Evolutionary conservation across 2,329 filamentous ascomycete genomes (phyloP).

Genomic region (Claviceps sp.): DNA sequence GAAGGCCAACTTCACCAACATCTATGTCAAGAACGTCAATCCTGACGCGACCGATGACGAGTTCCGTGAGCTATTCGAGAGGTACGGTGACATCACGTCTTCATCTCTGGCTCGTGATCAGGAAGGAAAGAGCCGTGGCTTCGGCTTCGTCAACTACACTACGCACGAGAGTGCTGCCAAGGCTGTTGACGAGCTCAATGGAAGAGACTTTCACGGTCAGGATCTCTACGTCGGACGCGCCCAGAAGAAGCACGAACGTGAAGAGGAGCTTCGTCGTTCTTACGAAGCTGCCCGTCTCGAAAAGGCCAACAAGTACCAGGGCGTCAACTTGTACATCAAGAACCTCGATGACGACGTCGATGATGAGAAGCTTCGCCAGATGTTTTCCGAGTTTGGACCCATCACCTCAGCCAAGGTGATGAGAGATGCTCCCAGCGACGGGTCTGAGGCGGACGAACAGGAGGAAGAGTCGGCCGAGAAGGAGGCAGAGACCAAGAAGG

Average conservation of each 20-base stretch:
- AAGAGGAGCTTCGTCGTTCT: conserved; percentile 97
- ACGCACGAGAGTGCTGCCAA: conserved; percentile 75
- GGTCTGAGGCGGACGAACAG: conserved; percentile 41
- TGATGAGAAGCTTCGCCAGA: conserved; percentile 90
- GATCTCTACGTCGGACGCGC: conserved; percentile 96
- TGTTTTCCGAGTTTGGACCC: conserved; percentile 82
- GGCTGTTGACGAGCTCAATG: conserved; percentile 86
- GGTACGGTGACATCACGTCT: conserved; percentile 87
- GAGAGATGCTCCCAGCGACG: conserved; percentile 60
- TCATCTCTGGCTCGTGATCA: conserved; percentile 80
- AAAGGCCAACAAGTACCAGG: conserved; percentile 98
- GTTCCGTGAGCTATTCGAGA: conserved; percentile 86
- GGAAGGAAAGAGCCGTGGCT: conserved; percentile 88
- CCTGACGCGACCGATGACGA: conserved; percentile 78
- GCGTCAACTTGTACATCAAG: conserved; percentile 99
- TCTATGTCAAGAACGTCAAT: conserved; percentile 98
- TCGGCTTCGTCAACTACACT: conserved; percentile 92
- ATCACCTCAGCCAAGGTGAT: conserved; percentile 99
- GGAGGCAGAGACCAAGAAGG: conserved; percentile 34
- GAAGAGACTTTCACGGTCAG: conserved; percentile 83
- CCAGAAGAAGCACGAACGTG: conserved; percentile 99
- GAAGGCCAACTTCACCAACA: conserved; percentile 99
- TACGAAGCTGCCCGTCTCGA: conserved; percentile 95
- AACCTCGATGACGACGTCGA: conserved; percentile 95
- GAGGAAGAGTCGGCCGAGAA: conserved; percentile 39